These are phyloP conservation scores for Volvox reticuliferus DNA, from an alignment of 139 green algal species.

Conservation along the genomic window DNA sequence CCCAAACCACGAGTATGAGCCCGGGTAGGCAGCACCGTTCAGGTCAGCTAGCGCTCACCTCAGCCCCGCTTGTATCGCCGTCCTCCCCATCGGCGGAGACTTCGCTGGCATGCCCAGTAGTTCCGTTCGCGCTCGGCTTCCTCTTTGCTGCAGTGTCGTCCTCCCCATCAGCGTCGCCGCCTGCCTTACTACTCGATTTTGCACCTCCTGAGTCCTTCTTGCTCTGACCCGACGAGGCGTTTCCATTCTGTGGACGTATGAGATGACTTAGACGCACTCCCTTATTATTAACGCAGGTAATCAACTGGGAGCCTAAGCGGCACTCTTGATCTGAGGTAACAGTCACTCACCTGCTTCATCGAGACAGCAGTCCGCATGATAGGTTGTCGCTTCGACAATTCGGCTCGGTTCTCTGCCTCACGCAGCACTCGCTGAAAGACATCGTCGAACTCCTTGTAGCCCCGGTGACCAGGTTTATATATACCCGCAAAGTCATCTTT, in stretches of 20 bases:
- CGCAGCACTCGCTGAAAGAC: constrained; percentile 72
- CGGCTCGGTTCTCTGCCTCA: constrained; percentile 75
- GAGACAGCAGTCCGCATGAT: background rate
- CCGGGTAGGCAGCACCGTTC: no score
- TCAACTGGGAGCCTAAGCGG: background rate
- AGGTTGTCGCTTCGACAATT: constrained; percentile 55
- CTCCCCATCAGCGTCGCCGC: background rate
- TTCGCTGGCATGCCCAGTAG: constrained; percentile 16
- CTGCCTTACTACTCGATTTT: background rate
- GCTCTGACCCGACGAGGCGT: background rate
- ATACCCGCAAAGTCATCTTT: constrained; percentile 75
- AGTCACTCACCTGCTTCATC: constrained; percentile 13
- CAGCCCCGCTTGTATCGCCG: constrained; percentile 8
- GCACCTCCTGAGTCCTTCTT: constrained; percentile 14
- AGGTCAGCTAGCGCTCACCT: constrained; percentile 13
- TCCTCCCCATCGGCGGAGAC: constrained; percentile 25
- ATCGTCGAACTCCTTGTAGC: constrained; percentile 64
- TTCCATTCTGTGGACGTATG: constrained; percentile 8
- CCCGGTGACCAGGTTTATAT: constrained; percentile 44
- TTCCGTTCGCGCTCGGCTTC: background rate
- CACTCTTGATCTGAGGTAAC: constrained; percentile 14
- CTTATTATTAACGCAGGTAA: background rate
- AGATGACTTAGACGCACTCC: background rate
- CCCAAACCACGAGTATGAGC: no score
- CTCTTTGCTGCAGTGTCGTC: background rate